These are phyloP conservation scores for Heliosperma pusillum DNA, from an alignment of 148 eudicot species.

Conservation along the genomic window DNA sequence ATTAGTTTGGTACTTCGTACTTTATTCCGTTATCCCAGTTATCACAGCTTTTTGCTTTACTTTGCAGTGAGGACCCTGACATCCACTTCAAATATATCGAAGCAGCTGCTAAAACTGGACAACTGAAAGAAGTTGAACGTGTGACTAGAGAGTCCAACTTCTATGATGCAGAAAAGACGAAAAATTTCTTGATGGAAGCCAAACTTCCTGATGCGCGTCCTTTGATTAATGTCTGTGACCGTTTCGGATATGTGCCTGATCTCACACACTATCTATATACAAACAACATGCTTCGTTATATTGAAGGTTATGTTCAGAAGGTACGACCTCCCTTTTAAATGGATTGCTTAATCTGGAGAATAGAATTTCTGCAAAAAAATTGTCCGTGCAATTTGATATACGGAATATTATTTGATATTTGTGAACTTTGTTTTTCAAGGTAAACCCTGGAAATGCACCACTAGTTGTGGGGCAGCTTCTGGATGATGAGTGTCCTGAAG, in stretches of 20 bases:
- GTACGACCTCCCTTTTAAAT: slow-evolving; percentile 26
- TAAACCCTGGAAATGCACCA: slow-evolving; percentile 96
- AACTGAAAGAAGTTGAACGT: slow-evolving; percentile 84
- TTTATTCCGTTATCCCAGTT: slow-evolving; percentile 1
- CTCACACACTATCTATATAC: slow-evolving; percentile 84
- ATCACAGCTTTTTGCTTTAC: neutral
- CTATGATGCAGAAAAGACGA: slow-evolving; percentile 80
- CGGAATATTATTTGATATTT: neutral
- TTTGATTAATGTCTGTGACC: slow-evolving; percentile 83
- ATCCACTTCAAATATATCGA: slow-evolving; percentile 90
- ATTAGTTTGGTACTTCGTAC: slow-evolving; percentile 8
- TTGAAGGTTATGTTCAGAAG: slow-evolving; percentile 99
- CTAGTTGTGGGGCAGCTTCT: slow-evolving; percentile 93
- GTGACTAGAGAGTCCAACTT: slow-evolving; percentile 87
- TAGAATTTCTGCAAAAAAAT: neutral
- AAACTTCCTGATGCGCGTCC: slow-evolving; percentile 95
- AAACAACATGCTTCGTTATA: slow-evolving; percentile 94
- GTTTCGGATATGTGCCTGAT: slow-evolving; percentile 85
- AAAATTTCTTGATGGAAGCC: slow-evolving; percentile 86
- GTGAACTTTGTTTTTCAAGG: slow-evolving; percentile 41
- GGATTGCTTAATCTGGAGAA: slow-evolving; percentile 6
- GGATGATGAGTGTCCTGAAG: slow-evolving; percentile 99
- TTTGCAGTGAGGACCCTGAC: slow-evolving; percentile 79
- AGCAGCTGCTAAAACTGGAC: slow-evolving; percentile 87
- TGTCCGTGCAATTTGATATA: slow-evolving; percentile 3